Evolutionary conservation across 1,284 basidiomycete species (phyloP).

Genomic region (Trametes sp.): DNA sequence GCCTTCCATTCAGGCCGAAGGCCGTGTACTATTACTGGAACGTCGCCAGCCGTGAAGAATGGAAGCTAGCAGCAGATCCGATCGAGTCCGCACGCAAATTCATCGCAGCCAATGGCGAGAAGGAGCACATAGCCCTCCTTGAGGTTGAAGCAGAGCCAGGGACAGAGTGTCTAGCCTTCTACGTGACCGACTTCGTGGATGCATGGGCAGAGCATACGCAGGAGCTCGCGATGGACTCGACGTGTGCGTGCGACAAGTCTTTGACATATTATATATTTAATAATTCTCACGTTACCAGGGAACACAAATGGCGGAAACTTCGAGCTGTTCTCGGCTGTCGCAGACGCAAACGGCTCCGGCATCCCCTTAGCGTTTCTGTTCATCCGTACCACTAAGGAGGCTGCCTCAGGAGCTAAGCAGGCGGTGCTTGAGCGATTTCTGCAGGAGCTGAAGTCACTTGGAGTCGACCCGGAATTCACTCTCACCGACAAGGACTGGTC

Average conservation of each 20-base stretch:
- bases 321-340: slow-evolving; percentile 29
- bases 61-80: not conserved
- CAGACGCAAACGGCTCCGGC: slow-evolving; percentile 24
- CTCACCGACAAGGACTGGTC: slow-evolving; percentile 33
- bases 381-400: slow-evolving; percentile 16
- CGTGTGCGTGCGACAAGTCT: slow-evolving; percentile 13
- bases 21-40: slow-evolving; percentile 1
- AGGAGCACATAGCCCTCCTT: not conserved
- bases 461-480: slow-evolving; percentile 24
- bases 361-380: slow-evolving; percentile 30
- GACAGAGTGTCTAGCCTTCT: slow-evolving; percentile 1
- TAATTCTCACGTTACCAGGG: not conserved
- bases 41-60: not conserved
- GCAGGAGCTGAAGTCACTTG: slow-evolving; percentile 8
- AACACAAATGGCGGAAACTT: slow-evolving; percentile 26
- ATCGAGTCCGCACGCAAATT: not conserved
- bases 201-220: slow-evolving; percentile 11
- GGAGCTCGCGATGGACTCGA: slow-evolving; percentile 31
- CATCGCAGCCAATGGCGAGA: not conserved
- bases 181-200: not conserved
- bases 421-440: slow-evolving; percentile 18
- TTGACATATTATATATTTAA: not conserved
- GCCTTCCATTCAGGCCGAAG: not conserved
- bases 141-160: slow-evolving; percentile 4
- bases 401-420: slow-evolving; percentile 19